phyloP scores from a whole-genome alignment of 2,329 filamentous ascomycete species.

The Phaeosphaeria sp. region DNA sequence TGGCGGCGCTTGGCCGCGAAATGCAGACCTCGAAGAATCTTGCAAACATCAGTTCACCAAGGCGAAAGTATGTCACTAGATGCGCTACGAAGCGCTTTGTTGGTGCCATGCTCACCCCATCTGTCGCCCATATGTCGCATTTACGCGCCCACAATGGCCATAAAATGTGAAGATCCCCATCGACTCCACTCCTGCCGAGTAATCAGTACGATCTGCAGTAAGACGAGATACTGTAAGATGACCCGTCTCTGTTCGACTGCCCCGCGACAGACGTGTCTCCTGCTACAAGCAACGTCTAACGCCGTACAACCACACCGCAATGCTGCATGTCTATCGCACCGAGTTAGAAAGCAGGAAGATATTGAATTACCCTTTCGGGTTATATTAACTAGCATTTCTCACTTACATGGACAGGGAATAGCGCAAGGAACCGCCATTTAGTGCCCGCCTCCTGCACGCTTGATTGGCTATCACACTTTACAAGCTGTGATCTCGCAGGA shows the following conservation, averaged over 20 bases:
- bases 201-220: background rate
- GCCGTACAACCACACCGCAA: conserved; percentile 9
- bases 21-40: background rate
- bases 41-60: conserved; percentile 14
- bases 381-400: conserved; percentile 20
- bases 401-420: conserved; percentile 12
- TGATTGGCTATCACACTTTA: conserved; percentile 34
- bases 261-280: background rate
- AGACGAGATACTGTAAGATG: background rate
- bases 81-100: conserved; percentile 21
- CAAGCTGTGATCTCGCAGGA: conserved; percentile 36
- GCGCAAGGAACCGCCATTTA: conserved; percentile 24
- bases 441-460: conserved; percentile 19
- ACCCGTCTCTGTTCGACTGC: background rate
- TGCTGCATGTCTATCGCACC: background rate
- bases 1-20: background rate
- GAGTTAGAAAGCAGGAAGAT: conserved; percentile 10
- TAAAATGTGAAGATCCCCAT: conserved; percentile 18
- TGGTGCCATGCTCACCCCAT: conserved; percentile 30
- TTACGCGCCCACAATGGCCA: conserved; percentile 35
- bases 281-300: conserved; percentile 3
- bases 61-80: conserved; percentile 1
- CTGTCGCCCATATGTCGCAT: conserved; percentile 10
- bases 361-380: conserved; percentile 22
- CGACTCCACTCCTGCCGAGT: background rate